Percentiles rank a stretch among this genome's conserved stretches.
These are phyloP conservation scores for Phytophthora pinifolia DNA, from an alignment of 352 stramenopile genomes.

Conservation along the genomic window DNA sequence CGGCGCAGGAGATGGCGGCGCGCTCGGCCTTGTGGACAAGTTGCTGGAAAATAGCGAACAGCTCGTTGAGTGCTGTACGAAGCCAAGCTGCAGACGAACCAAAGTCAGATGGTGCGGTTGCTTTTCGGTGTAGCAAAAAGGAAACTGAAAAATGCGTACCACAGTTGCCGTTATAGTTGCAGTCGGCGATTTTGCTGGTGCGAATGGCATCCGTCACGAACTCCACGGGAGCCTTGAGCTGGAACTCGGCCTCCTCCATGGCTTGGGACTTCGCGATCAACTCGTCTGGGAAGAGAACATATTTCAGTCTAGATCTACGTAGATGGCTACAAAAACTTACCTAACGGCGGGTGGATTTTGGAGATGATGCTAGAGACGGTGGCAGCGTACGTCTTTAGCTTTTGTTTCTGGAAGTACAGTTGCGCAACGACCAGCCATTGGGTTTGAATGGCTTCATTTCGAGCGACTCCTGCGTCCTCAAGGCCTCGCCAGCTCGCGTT, in stretches of 20 bases:
- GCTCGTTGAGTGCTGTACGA: constrained; percentile 37
- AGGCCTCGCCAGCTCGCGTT: constrained; percentile 57
- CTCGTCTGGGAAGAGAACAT: constrained; percentile 20
- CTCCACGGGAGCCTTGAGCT: constrained; percentile 56
- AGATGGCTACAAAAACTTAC: constrained; percentile 14
- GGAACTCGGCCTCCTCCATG: constrained; percentile 61
- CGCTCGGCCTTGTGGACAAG: constrained; percentile 42
- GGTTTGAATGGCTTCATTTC: constrained; percentile 47
- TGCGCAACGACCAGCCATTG: constrained; percentile 50
- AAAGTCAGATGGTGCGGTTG: constrained; percentile 15
- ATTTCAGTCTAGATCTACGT: background rate
- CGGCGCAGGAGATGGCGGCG: constrained; percentile 32
- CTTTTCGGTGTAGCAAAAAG: background rate
- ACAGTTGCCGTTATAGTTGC: constrained; percentile 56
- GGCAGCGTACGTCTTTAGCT: constrained; percentile 37
- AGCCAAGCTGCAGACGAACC: constrained; percentile 47
- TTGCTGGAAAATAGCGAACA: constrained; percentile 50
- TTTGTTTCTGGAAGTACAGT: constrained; percentile 47
- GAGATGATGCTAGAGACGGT: constrained; percentile 34
- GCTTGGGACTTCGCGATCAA: constrained; percentile 40
- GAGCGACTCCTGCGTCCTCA: constrained; percentile 32
- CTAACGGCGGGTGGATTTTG: constrained; percentile 37
- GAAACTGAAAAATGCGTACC: constrained; percentile 27
- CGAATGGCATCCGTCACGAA: constrained; percentile 58
- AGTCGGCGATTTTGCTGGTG: constrained; percentile 57